Evolutionary conservation across 2,329 filamentous ascomycete genomes (phyloP).

Genomic region (Zasmidium angulare): DNA sequence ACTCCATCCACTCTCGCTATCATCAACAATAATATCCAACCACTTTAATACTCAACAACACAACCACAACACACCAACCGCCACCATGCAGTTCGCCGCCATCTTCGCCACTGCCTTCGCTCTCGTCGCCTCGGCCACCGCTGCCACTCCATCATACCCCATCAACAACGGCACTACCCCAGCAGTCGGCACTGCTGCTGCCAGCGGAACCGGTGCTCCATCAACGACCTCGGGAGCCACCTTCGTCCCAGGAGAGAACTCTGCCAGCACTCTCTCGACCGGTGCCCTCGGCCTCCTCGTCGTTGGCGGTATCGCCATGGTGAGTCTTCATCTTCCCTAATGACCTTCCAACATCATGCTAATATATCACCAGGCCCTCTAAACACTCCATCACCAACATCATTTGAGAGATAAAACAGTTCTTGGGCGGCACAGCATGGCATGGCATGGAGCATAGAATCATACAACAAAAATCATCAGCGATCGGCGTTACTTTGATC

Average conservation of each 20-base stretch:
- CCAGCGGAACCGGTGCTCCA: constrained; percentile 9
- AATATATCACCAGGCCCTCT: constrained; percentile 2
- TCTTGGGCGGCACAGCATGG: neutral
- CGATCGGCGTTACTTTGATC: neutral
- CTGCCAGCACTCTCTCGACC: constrained; percentile 9
- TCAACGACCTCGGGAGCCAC: neutral
- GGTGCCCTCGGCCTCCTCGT: constrained; percentile 10
- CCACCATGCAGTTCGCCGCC: constrained; percentile 13
- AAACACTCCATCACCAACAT: neutral
- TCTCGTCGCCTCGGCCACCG: constrained; percentile 5
- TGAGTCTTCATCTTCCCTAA: neutral
- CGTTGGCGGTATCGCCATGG: constrained; percentile 14
- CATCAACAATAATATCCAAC: neutral
- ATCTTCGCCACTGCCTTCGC: constrained; percentile 10
- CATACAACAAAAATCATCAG: neutral
- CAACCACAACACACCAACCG: constrained; percentile 2
- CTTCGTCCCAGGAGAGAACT: constrained; percentile 2
- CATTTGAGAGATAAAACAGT: neutral
- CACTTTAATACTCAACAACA: neutral
- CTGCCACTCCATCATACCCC: neutral
- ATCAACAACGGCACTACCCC: constrained; percentile 5
- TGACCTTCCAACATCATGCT: neutral
- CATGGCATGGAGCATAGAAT: neutral
- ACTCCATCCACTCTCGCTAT: neutral
- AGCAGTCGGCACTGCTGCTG: constrained; percentile 1